These are phyloP conservation scores for Trametes punicea DNA, from an alignment of 768 basidiomycete species.

Conservation along the genomic window DNA sequence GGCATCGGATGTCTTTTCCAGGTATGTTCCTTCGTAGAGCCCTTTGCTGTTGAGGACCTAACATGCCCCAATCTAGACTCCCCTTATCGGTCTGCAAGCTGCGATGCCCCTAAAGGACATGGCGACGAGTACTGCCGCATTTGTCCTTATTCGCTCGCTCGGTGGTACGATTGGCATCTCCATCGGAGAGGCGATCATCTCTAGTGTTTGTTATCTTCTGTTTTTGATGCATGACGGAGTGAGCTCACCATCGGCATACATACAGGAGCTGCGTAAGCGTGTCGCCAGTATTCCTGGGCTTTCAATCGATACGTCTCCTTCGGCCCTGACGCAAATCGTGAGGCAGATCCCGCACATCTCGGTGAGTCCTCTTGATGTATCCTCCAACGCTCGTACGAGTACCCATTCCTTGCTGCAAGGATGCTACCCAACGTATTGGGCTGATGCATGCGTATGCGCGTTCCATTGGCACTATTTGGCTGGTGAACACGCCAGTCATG, in stretches of 20 bases:
- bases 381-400: no score
- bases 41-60: background rate
- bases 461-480: slow-evolving; percentile 62
- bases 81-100: slow-evolving; percentile 73
- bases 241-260: no score
- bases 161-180: slow-evolving; percentile 79
- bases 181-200: slow-evolving; percentile 67
- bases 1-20: slow-evolving; percentile 69
- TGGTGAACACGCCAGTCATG: slow-evolving; percentile 57
- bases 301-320: slow-evolving; percentile 39
- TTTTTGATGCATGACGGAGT: no score
- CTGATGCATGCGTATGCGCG: slow-evolving; percentile 61
- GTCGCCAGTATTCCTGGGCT: slow-evolving; percentile 38
- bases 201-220: slow-evolving; percentile 42
- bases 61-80: slow-evolving; percentile 39
- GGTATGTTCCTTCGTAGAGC: slow-evolving; percentile 18
- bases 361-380: slow-evolving; percentile 29
- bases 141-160: slow-evolving; percentile 68
- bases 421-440: slow-evolving; percentile 44
- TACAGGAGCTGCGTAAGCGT: slow-evolving; percentile 37
- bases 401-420: slow-evolving; percentile 33
- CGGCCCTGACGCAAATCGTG: slow-evolving; percentile 46
- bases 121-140: slow-evolving; percentile 75
- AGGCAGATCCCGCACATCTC: slow-evolving; percentile 42
- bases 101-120: slow-evolving; percentile 87